These are phyloP conservation scores for Colletotrichum cordylinicola DNA, from an alignment of 2,329 filamentous ascomycete genomes.

Conservation along the genomic window DNA sequence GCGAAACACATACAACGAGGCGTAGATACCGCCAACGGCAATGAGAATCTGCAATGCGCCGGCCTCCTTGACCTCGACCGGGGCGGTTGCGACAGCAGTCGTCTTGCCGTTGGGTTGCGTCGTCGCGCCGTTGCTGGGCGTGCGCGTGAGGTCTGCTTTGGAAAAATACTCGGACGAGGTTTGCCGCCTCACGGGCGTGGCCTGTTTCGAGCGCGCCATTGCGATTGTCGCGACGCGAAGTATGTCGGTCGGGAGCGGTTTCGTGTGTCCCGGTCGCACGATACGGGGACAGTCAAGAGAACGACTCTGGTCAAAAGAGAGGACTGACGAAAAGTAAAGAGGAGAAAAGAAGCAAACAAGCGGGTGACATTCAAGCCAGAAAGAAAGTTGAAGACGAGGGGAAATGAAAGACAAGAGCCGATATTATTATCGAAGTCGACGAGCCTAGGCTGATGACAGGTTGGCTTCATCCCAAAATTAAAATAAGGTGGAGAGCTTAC, in stretches of 20 bases:
- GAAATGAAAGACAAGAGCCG: not conserved
- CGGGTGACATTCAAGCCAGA: not conserved
- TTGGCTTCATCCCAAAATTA: conserved; percentile 29
- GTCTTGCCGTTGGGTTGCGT: conserved; percentile 32
- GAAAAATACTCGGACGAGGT: conserved; percentile 71
- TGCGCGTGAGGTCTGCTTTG: conserved; percentile 44
- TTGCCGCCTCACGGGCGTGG: conserved; percentile 67
- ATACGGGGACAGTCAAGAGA: not conserved
- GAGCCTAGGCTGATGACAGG: conserved; percentile 20
- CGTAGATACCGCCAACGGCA: conserved; percentile 95
- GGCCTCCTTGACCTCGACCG: conserved; percentile 49
- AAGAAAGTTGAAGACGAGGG: not conserved
- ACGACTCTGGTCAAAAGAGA: not conserved
- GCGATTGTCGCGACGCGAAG: not conserved
- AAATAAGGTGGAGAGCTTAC: conserved; percentile 22
- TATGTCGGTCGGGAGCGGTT: not conserved
- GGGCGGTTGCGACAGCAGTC: conserved; percentile 19
- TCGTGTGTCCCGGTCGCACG: not conserved
- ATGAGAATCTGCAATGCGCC: conserved; percentile 79
- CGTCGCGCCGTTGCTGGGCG: conserved; percentile 30
- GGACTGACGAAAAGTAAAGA: not conserved
- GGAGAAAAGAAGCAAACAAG: not conserved
- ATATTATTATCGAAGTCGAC: not conserved
- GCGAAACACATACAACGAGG: conserved; percentile 78
- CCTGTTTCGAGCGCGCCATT: conserved; percentile 78